These are phyloP conservation scores for Prosopis cineraria DNA, from an alignment of 306 rosid genomes.

Conservation along the genomic window DNA sequence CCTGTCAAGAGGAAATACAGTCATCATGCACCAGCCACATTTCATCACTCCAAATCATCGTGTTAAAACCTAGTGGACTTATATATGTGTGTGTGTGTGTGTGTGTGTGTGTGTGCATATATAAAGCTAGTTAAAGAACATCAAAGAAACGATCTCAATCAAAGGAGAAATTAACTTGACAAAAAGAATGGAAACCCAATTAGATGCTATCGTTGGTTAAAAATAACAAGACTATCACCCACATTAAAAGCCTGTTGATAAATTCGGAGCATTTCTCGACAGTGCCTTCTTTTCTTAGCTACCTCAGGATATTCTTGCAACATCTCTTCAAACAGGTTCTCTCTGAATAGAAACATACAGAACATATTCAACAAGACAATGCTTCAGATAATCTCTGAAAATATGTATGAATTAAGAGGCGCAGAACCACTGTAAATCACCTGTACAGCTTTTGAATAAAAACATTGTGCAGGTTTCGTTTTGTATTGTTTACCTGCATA, in stretches of 20 bases:
- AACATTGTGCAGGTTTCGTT: slow-evolving; percentile 85
- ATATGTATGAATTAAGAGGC: neutral
- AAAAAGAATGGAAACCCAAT: slow-evolving; percentile 13
- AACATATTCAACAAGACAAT: slow-evolving; percentile 23
- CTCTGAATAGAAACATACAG: slow-evolving; percentile 52
- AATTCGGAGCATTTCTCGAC: slow-evolving; percentile 78
- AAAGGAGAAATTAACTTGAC: slow-evolving; percentile 8
- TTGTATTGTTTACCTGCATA: slow-evolving; percentile 81
- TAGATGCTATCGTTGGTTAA: neutral
- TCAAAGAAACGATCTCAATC: neutral
- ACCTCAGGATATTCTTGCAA: slow-evolving; percentile 88
- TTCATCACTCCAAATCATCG: neutral
- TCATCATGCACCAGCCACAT: slow-evolving; percentile 28
- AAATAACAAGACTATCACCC: slow-evolving; percentile 18
- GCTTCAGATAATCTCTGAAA: neutral
- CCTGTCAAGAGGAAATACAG: slow-evolving; percentile 50
- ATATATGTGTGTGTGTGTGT: too few relatives aligned
- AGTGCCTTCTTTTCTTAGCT: slow-evolving; percentile 75
- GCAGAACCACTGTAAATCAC: slow-evolving; percentile 42
- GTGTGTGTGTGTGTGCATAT: too few relatives aligned
- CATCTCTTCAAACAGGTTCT: slow-evolving; percentile 86
- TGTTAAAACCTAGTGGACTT: slow-evolving; percentile 17
- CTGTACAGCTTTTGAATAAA: slow-evolving; percentile 90
- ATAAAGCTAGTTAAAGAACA: too few relatives aligned
- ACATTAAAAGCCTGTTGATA: slow-evolving; percentile 89